phyloP scores from a whole-genome alignment of 1,139 yeast species.

The Candida gigantensis region DNA sequence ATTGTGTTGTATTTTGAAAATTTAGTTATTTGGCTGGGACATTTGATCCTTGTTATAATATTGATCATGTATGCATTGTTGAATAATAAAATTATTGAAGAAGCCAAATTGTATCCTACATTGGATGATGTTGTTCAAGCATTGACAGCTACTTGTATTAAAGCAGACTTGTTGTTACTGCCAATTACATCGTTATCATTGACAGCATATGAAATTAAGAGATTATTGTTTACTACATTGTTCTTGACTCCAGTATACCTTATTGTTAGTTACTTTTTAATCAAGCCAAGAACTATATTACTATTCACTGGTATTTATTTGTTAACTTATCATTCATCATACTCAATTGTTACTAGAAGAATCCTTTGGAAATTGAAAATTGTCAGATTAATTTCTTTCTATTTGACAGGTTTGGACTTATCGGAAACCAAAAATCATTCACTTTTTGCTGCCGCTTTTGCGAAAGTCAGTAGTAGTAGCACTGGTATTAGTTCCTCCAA shows the following conservation, averaged over 20 bases:
- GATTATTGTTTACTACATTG: constrained; percentile 79
- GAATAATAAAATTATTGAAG: constrained; percentile 50
- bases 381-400: constrained; percentile 70
- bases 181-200: constrained; percentile 75
- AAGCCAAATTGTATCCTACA: constrained; percentile 71
- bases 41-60: constrained; percentile 66
- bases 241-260: constrained; percentile 84
- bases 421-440: constrained; percentile 53
- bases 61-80: constrained; percentile 67
- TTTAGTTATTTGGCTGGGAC: constrained; percentile 77
- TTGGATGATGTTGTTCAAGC: constrained; percentile 87
- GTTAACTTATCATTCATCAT: constrained; percentile 83
- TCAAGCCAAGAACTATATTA: constrained; percentile 71
- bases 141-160: constrained; percentile 70
- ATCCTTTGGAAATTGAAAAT: constrained; percentile 80
- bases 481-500: constrained; percentile 16
- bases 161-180: constrained; percentile 72
- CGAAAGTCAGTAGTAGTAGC: constrained; percentile 56
- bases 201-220: constrained; percentile 74
- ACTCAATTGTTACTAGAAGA: constrained; percentile 77
- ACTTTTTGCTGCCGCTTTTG: constrained; percentile 56
- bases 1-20: constrained; percentile 72
- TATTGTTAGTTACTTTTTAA: constrained; percentile 61
- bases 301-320: constrained; percentile 61
- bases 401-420: constrained; percentile 85